These are phyloP conservation scores for Ramichloridium luteum DNA, from an alignment of 2,329 filamentous ascomycete genomes.

Conservation along the genomic window DNA sequence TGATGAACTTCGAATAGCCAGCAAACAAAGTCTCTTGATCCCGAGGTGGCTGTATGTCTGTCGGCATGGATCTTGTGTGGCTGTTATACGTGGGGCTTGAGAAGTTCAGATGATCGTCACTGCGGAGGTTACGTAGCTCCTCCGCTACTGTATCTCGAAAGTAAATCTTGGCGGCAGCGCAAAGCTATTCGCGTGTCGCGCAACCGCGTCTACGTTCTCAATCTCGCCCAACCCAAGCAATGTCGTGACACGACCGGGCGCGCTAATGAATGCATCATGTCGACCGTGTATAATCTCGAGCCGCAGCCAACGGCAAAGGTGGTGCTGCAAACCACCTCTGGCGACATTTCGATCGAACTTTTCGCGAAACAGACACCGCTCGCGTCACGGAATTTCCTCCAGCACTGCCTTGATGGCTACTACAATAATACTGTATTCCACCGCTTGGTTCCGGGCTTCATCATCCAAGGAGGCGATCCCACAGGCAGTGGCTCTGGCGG, in stretches of 20 bases:
- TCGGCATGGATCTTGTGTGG: background rate
- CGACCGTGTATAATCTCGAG: slow-evolving; percentile 83
- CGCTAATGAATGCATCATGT: no score
- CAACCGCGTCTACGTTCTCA: no score
- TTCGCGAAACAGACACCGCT: slow-evolving; percentile 91
- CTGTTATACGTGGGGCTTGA: background rate
- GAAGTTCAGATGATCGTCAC: background rate
- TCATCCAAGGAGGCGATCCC: slow-evolving; percentile 88
- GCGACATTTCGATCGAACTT: slow-evolving; percentile 81
- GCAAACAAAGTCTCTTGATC: slow-evolving; percentile 15
- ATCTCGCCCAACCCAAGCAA: no score
- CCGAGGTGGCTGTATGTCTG: background rate
- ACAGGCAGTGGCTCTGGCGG: slow-evolving; percentile 86
- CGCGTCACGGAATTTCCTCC: slow-evolving; percentile 87
- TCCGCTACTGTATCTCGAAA: no score
- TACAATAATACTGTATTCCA: slow-evolving; percentile 93
- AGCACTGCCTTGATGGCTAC: slow-evolving; percentile 88
- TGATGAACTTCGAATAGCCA: slow-evolving; percentile 51
- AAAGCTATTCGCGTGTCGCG: no score
- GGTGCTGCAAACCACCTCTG: slow-evolving; percentile 77
- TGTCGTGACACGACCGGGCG: no score
- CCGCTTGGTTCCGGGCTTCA: slow-evolving; percentile 79
- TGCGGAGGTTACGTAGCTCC: background rate
- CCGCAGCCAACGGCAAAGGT: slow-evolving; percentile 88
- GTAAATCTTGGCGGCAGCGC: no score